A percentile compares a stretch with the other conserved stretches of the same genome.
phyloP scores from a whole-genome alignment of 106 monocot species.

The Hemerocallis citrina region DNA sequence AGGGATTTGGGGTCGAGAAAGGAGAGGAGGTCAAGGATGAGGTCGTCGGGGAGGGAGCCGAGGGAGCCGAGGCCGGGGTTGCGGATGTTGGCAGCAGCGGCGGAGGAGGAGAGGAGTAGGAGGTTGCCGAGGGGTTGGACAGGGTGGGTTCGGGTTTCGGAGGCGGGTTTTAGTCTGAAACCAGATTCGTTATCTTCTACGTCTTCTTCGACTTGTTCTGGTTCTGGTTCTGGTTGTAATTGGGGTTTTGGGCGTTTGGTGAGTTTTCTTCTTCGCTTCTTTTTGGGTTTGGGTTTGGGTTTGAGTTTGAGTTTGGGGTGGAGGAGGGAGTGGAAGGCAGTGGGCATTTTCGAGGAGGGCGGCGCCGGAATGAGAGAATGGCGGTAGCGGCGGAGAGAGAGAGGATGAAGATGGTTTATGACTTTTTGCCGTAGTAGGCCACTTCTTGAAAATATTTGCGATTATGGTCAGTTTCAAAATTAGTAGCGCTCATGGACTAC shows the following conservation, averaged over 20 bases:
- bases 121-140: constrained; percentile 96
- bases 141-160: constrained; percentile 24
- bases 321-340: constrained; percentile 11
- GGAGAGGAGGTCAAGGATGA: constrained; percentile 68
- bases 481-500: too few relatives aligned
- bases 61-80: constrained; percentile 71
- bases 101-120: constrained; percentile 26
- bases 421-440: too few relatives aligned
- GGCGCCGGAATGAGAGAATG: too few relatives aligned
- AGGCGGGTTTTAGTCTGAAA: constrained; percentile 48
- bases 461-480: too few relatives aligned
- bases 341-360: constrained; percentile 14
- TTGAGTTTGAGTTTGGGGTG: neutral
- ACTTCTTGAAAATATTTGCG: too few relatives aligned
- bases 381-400: too few relatives aligned
- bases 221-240: neutral
- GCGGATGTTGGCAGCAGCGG: constrained; percentile 51
- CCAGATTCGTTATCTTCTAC: constrained; percentile 17
- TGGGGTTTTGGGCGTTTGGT: neutral
- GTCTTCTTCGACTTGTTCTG: constrained; percentile 16
- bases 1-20: constrained; percentile 51
- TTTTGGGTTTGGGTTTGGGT: constrained; percentile 3
- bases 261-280: constrained; percentile 3
- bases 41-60: constrained; percentile 62
- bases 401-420: too few relatives aligned